Evolutionary conservation across 495 filamentous ascomycete species (phyloP), one percentile per base, ranked within the genome.

Genomic region (Apiosordaria backusii): DNA sequence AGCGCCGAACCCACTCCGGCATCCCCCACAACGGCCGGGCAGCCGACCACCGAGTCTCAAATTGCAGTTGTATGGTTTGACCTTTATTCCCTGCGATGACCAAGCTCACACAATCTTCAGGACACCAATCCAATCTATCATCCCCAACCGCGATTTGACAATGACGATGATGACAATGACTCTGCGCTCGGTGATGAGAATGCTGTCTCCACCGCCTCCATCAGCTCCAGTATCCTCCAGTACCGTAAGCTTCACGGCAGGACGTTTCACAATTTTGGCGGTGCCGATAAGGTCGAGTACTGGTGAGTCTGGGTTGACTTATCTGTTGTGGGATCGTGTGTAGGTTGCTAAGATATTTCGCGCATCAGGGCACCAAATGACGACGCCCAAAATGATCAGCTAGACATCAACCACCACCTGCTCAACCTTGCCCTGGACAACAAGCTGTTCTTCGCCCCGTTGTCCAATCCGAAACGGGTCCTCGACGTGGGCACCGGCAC

Each of bases 401-500:
- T 74, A 62, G 80, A 82, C 58, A 79, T 80, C 57, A 79, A 76
- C 25, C 78, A 80, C 59, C 77, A 80, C 64, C 62, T 68, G 50
- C 65, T 75, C 64, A 77, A 72, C 9, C 70, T 80, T 9, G 67
- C 82, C 4, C 76, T 87, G 1, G 84, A 82, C 25, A 86, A 86
- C 5, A 81, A 81, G 52, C 79, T 89, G 1, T 83, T 79, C 68
- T 74, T 85, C 2, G 84, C 89, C 0, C 89, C 89, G 4, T 68
- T 91, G 29, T 24, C 64, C 1, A 57, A 62, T 40, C 35, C 15
- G 1, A 58, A 86, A 69, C 83, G 80, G 50, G 82, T 85, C 4
- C 76, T 91, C 4, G 89, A 91, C 65, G 73, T 90, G 40, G 89
- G 89, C 22, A 90, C 89, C 1, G 89, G 89, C 18, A 62, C 55